Percentiles rank a stretch among this genome's conserved stretches.
Conservation (phyloP, 225 moss, liverwort and hornwort genomes). For the Pleurozium schreberi region DNA sequence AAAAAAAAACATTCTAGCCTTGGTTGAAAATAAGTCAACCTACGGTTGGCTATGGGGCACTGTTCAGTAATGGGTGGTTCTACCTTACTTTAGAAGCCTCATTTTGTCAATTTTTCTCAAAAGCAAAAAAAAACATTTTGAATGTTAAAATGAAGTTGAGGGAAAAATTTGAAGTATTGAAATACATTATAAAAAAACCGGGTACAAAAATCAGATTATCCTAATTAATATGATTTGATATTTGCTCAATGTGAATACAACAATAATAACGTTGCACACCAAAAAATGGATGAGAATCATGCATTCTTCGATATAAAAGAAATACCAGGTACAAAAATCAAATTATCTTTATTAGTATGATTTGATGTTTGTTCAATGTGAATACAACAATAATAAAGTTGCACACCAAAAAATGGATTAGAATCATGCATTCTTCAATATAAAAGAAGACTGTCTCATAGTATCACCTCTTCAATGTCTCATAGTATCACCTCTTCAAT, state of each 20-base stretch:
- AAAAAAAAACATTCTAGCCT: no score
- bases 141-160: not conserved
- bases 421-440: not conserved
- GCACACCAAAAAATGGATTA: not conserved
- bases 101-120: not conserved
- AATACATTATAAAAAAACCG: not conserved
- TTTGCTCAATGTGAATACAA: not conserved
- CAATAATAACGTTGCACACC: not conserved
- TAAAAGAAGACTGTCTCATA: no score
- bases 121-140: not conserved
- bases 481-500: not conserved
- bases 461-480: not conserved
- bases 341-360: not conserved
- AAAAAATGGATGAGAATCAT: not conserved
- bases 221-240: not conserved
- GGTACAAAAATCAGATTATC: rapidly evolving
- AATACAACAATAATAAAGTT: not conserved
- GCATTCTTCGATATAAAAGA: not conserved
- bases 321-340: rapidly evolving
- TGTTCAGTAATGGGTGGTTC: no score
- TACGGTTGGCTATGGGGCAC: no score
- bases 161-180: not conserved
- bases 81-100: not conserved
- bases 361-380: not conserved
- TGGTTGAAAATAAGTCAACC: no score